These are phyloP conservation scores for Thraustochytrium striatum DNA, from an alignment of 352 stramenopile genomes.

Conservation along the genomic window DNA sequence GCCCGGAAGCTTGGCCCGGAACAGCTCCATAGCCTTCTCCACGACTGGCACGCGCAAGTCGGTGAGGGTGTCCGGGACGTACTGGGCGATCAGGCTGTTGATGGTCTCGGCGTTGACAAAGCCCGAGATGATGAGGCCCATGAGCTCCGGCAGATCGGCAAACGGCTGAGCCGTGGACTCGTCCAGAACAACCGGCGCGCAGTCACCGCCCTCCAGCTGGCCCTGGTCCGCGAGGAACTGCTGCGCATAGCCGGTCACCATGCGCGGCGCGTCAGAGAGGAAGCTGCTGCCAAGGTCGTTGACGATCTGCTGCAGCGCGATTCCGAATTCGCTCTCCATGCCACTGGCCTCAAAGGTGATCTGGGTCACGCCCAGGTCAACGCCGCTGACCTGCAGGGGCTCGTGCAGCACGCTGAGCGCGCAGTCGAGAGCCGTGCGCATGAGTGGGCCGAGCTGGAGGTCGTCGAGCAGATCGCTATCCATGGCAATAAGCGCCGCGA, in stretches of 20 bases:
- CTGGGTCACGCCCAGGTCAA: neutral
- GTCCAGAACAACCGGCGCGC: too few species aligned
- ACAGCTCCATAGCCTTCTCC: too few species aligned
- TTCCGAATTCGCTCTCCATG: neutral
- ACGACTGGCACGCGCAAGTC: too few species aligned
- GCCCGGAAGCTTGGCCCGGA: too few species aligned
- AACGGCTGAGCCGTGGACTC: too few species aligned
- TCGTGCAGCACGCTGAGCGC: neutral
- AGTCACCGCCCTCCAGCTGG: neutral
- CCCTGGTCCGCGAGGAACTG: neutral
- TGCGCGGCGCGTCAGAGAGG: neutral
- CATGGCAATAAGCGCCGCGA: neutral
- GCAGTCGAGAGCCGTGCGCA: neutral
- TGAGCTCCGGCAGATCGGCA: too few species aligned
- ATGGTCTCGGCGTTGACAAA: too few species aligned
- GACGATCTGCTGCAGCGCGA: neutral
- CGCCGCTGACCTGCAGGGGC: neutral
- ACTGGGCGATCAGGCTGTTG: too few species aligned
- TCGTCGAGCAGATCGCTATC: neutral
- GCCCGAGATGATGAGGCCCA: too few species aligned
- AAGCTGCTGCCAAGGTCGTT: neutral
- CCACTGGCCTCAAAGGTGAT: neutral
- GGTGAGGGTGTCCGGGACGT: too few species aligned
- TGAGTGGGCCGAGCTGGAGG: neutral
- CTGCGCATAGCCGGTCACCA: neutral